Conservation (phyloP, 2,329 filamentous ascomycete species). For the Ceratocystis huliohia region DNA sequence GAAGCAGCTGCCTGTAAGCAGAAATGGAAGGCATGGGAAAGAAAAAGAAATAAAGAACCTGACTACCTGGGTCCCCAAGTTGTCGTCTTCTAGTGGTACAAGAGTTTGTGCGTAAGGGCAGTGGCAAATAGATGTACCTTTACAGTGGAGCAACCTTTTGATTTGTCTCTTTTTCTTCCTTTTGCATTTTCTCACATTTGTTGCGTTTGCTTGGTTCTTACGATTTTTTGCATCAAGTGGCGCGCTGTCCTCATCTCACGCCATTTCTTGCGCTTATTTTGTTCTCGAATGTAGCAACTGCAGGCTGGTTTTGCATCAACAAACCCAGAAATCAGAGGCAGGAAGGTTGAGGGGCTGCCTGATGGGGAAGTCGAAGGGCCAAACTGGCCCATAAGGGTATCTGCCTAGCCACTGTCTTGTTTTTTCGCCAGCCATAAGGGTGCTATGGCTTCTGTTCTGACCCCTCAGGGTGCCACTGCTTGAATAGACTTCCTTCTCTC, state of each 20-base stretch:
- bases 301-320: background rate
- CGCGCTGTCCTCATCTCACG: background rate
- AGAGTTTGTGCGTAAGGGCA: background rate
- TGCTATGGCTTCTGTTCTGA: background rate
- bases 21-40: background rate
- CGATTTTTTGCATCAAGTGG: background rate
- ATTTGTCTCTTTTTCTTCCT: background rate
- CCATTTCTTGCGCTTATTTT: conserved; percentile 9
- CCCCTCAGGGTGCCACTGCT: background rate
- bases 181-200: background rate
- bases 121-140: background rate
- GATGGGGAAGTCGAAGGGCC: background rate
- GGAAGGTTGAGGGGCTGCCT: background rate
- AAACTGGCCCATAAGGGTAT: background rate
- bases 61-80: background rate
- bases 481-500: background rate
- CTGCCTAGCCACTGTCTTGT: background rate
- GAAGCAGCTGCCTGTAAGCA: background rate
- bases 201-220: conserved; percentile 7
- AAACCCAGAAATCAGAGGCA: background rate
- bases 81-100: background rate
- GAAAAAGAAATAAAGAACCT: background rate
- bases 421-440: background rate
- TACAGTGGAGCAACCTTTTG: background rate
- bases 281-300: conserved; percentile 4